phyloP scores from a whole-genome alignment of 2,329 filamentous ascomycete species.

The Talaromyces sp. region DNA sequence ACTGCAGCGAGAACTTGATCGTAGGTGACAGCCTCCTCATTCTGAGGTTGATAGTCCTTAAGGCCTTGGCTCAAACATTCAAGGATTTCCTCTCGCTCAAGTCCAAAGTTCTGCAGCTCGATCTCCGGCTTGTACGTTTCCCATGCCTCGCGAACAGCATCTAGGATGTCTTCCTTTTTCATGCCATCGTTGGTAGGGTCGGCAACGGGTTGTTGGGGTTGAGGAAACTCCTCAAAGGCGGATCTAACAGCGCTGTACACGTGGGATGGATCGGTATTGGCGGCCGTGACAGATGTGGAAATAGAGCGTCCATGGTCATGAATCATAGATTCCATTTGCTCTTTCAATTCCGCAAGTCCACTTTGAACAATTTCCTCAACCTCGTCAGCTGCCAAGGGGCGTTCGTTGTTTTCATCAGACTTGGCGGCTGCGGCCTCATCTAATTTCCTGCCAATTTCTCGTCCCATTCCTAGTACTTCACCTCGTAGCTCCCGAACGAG shows the following conservation, averaged over 20 bases:
- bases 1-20: slow-evolving; percentile 84
- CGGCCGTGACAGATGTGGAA: slow-evolving; percentile 57
- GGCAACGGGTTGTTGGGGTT: slow-evolving; percentile 54
- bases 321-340: slow-evolving; percentile 76
- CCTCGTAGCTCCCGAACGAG: slow-evolving; percentile 84
- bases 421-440: slow-evolving; percentile 52
- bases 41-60: slow-evolving; percentile 59
- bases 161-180: slow-evolving; percentile 76
- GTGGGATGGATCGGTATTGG: slow-evolving; percentile 68
- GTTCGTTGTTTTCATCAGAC: slow-evolving; percentile 42
- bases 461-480: slow-evolving; percentile 90
- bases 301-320: slow-evolving; percentile 67
- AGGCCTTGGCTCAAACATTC: slow-evolving; percentile 82
- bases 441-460: slow-evolving; percentile 79
- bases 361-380: slow-evolving; percentile 73
- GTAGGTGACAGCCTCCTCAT: slow-evolving; percentile 60
- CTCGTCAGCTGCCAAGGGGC: slow-evolving; percentile 58
- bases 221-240: slow-evolving; percentile 55
- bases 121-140: slow-evolving; percentile 93
- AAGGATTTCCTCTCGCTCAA: slow-evolving; percentile 86
- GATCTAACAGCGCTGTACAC: slow-evolving; percentile 80
- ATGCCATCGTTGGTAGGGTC: slow-evolving; percentile 43
- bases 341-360: slow-evolving; percentile 73
- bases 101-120: slow-evolving; percentile 79
- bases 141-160: slow-evolving; percentile 84